These are phyloP conservation scores for Fusarium sp. DNA, from an alignment of 2,329 filamentous ascomycete species.

Conservation along the genomic window DNA sequence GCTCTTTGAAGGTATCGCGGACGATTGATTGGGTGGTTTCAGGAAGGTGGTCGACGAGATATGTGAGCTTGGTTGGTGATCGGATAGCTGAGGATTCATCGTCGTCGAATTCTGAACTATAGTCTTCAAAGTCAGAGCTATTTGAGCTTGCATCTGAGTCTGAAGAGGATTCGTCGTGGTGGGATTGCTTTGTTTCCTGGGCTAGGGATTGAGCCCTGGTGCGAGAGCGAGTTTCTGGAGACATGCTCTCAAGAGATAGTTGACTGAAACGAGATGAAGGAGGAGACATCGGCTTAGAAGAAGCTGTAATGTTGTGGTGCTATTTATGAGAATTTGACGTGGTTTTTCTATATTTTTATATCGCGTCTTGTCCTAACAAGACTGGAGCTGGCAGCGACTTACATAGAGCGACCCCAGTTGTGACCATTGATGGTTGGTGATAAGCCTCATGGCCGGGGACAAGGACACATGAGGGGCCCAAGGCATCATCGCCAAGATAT, in stretches of 20 bases:
- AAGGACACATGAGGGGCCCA: conserved; percentile 33
- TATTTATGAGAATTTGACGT: background rate
- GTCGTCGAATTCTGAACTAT: conserved; percentile 52
- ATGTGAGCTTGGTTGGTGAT: conserved; percentile 57
- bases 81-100: conserved; percentile 48
- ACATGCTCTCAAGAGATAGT: conserved; percentile 50
- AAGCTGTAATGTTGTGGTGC: background rate
- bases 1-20: conserved; percentile 60
- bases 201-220: conserved; percentile 24
- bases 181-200: conserved; percentile 7
- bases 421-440: conserved; percentile 37
- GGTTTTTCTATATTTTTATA: conserved; percentile 41
- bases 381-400: conserved; percentile 4
- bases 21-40: conserved; percentile 54
- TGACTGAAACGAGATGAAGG: conserved; percentile 46
- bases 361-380: conserved; percentile 4
- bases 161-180: conserved; percentile 45
- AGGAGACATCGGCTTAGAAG: conserved; percentile 43
- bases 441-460: conserved; percentile 36
- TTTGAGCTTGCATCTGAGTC: conserved; percentile 45
- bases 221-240: conserved; percentile 40
- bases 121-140: conserved; percentile 35
- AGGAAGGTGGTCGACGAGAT: conserved; percentile 56
- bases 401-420: conserved; percentile 29
- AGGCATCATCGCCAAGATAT: conserved; percentile 25